Base-by-base conservation (phyloP, 768 basidiomycete species). In the Termitomyces sp. region DNA sequence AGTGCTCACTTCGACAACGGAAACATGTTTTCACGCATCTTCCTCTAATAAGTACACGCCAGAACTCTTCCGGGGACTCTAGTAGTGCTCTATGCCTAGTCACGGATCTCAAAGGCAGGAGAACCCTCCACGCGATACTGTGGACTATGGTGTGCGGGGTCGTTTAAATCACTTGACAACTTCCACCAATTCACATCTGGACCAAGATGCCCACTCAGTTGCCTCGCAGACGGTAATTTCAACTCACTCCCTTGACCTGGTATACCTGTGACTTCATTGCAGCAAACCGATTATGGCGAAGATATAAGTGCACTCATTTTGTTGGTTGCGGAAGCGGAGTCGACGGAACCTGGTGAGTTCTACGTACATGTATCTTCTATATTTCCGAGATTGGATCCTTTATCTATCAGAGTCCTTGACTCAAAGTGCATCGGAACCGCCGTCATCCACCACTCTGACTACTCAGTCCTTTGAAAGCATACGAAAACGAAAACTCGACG, bases 401-500 rank as follows among this genome's bases (percentile, higher is more conserved):
- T 51, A 57, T n/a, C 24, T 51, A 52, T 27, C 31, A 53, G 58
- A 41, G 18, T 13, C 24, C 5, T 54, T 44, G 14, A 59, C 53
- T 18, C 57, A 61, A 48, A 55, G 39, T 36, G 20, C 37, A 16
- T 58, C 60, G 24, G 46, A 61, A n/a, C 56, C 67, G 5, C 59
- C 65, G n/a, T 57, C 53, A 8, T 71, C 69, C 0, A 59, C 60
- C 0, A 32, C 55, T 12, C n/a, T n/a, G n/a, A n/a, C n/a, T 52
- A 65, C 2, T 70, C 69, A 1, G n/a, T n/a, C n/a, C n/a, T 57
- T 44, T 13, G 57, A 50, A 22, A 65, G 60, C 20, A 67, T 69
- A 18, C 66, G 67, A 14, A 73, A 73, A 54, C 63, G 71, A 24
- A 70, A 69, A 72, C 72, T 68, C 62, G 26, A 12, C 5, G 50